Conservation (phyloP, 306 rosid genomes). For the Sechiopsis laciniata region DNA sequence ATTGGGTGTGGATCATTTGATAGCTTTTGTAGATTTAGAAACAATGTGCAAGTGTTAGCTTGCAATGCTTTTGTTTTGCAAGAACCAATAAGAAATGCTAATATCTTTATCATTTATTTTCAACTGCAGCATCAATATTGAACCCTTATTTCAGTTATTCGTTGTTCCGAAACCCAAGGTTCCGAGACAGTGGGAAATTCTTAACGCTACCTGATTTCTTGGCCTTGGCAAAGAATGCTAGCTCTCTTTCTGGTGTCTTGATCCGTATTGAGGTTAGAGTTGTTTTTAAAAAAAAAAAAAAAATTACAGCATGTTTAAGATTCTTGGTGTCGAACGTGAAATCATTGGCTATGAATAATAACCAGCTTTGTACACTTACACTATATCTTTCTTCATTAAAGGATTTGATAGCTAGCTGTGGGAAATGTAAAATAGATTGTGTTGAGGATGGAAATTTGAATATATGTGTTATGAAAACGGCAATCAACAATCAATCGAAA, state of each 20-base stretch:
- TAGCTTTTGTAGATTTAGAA: slow-evolving; percentile 5
- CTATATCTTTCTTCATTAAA: background rate
- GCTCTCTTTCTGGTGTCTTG: slow-evolving; percentile 62
- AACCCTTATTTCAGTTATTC: slow-evolving; percentile 31
- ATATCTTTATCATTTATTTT: slow-evolving; percentile 1
- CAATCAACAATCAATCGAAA: too few relatives aligned
- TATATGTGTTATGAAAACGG: background rate
- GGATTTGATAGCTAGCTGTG: slow-evolving; percentile 2
- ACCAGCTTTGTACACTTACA: background rate
- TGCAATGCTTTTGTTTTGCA: slow-evolving; percentile 2
- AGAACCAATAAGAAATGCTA: slow-evolving; percentile 1
- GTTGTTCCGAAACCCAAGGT: slow-evolving; percentile 57
- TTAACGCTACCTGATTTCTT: slow-evolving; percentile 61
- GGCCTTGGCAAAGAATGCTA: slow-evolving; percentile 53
- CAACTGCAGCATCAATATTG: slow-evolving; percentile 56
- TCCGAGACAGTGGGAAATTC: slow-evolving; percentile 37
- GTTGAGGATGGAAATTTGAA: slow-evolving; percentile 4
- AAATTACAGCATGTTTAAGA: background rate
- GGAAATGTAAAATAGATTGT: background rate
- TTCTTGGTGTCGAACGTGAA: slow-evolving; percentile 16
- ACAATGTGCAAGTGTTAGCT: background rate
- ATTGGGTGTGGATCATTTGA: background rate
- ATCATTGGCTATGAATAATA: slow-evolving; percentile 1
- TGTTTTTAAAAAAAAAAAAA: too few relatives aligned
- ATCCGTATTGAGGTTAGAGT: slow-evolving; percentile 65